Conservation (phyloP, 2,329 filamentous ascomycete species). For the Clonostachys chloroleuca region DNA sequence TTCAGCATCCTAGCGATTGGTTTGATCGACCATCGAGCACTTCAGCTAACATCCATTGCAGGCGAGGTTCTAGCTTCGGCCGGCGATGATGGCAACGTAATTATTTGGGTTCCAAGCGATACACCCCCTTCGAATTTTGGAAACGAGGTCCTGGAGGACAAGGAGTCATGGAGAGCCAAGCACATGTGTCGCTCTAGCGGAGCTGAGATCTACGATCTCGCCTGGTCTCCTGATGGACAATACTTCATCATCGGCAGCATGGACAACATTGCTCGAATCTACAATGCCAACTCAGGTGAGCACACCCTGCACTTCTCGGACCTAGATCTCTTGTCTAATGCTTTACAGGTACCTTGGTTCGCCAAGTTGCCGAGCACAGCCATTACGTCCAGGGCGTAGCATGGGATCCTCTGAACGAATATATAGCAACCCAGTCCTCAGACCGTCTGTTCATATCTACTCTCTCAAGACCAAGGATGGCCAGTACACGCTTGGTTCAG, state of each 20-base stretch:
- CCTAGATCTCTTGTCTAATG: neutral
- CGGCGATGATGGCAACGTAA: conserved; percentile 94
- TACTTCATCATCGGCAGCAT: conserved; percentile 99
- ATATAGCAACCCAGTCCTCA: conserved; percentile 95
- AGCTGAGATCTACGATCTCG: conserved; percentile 95
- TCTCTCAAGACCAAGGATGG: conserved; percentile 94
- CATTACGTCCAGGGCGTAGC: conserved; percentile 98
- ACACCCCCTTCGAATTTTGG: conserved; percentile 66
- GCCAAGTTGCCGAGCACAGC: conserved; percentile 94
- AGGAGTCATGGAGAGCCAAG: conserved; percentile 94
- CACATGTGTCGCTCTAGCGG: conserved; percentile 96
- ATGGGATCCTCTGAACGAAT: conserved; percentile 98
- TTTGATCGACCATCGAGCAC: neutral
- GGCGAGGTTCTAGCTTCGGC: conserved; percentile 92
- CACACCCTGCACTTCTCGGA: neutral
- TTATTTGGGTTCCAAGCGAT: conserved; percentile 92
- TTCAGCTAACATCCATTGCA: conserved; percentile 26
- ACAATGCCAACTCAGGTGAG: conserved; percentile 86
- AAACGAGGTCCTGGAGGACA: conserved; percentile 83
- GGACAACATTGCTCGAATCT: conserved; percentile 97
- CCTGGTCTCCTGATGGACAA: conserved; percentile 94
- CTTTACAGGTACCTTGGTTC: conserved; percentile 57
- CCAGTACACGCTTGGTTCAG: conserved; percentile 72
- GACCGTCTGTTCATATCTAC: conserved; percentile 98
- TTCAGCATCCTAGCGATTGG: neutral